Base-by-base conservation (phyloP, 345 rosid genomes). In the Citrus australasica region DNA sequence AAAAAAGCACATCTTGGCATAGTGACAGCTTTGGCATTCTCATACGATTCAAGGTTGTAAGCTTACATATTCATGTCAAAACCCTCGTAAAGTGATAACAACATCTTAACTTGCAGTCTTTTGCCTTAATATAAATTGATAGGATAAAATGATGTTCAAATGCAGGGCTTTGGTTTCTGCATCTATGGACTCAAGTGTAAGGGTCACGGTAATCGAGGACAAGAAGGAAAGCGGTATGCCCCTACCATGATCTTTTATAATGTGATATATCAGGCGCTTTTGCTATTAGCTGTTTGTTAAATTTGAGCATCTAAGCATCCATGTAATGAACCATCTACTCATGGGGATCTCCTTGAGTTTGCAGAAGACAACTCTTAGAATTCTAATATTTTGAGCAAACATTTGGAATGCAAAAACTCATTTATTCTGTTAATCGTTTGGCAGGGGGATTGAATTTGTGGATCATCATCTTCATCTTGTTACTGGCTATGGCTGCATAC, bases 161-260 rank as follows among this genome's bases (percentile, higher is more conserved):
- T 84, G 67, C 84, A 94, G 99, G 94, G 89, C 93, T 58, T 76
- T 94, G 84, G 80, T 91, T 63, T 94, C 98, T 24, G 93, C 88
- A 76, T 97, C 98, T 60, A 79, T 97, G 86, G 99, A 93, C 85
- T 93, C 97, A 6, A 97, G 98, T 83, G 99, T 88, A 67, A 90
- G 98, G 78, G 86, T 94, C 79, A 97, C 94, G 1, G 63, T 79
- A 61, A 85, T 92, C 58, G 83, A 88, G 79, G 86, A 87, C 55
- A 81, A 79, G 74, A 78, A 37, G 64, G 81, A 80, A 69, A 78
- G 81, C 3, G 90, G 96, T 89, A 88, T 24, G 85, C 60, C 46
- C 71, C 72, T 67, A 4, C 55, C 25, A 38, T 69, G 3, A 66
- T 11, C 51, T 53, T 62, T 37, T 71, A 24, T 35, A 38, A 17